Evolutionary conservation across 345 rosid species (phyloP).

Genomic region (Erucastrum elatum): DNA sequence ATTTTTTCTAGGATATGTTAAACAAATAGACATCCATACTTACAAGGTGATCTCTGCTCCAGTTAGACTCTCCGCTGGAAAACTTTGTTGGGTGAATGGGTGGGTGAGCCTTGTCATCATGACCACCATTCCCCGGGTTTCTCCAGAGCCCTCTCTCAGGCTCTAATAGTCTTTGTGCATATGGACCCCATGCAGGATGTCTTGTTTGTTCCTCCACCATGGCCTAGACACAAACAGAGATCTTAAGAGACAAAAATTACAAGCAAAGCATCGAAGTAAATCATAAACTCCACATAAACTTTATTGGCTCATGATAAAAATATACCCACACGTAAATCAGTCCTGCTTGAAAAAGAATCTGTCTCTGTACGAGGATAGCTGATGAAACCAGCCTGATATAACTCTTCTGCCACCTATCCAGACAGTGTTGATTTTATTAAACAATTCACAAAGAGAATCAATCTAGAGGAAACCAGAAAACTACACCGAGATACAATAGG

Average conservation of each 20-base stretch:
- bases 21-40: constrained; percentile 32
- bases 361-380: constrained; percentile 99
- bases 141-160: constrained; percentile 85
- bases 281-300: constrained; percentile 6
- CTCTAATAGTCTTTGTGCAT: constrained; percentile 78
- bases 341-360: constrained; percentile 78
- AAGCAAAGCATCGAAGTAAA: constrained; percentile 15
- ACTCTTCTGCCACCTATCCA: constrained; percentile 92
- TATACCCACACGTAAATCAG: constrained; percentile 87
- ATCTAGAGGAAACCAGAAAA: constrained; percentile 16
- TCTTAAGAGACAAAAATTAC: constrained; percentile 30
- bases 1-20: constrained; percentile 15
- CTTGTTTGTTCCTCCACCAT: constrained; percentile 83
- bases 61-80: constrained; percentile 76
- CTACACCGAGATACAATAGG: background rate
- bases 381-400: constrained; percentile 93
- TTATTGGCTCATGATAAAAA: constrained; percentile 26
- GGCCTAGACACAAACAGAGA: constrained; percentile 48
- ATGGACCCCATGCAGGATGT: constrained; percentile 91
- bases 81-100: constrained; percentile 97
- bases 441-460: background rate
- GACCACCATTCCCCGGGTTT: constrained; percentile 94
- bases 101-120: constrained; percentile 98
- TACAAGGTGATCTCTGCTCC: constrained; percentile 93
- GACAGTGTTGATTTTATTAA: constrained; percentile 20